Conservation (phyloP, 371 early-diverging fungal species). For the Mortierella sp. region DNA sequence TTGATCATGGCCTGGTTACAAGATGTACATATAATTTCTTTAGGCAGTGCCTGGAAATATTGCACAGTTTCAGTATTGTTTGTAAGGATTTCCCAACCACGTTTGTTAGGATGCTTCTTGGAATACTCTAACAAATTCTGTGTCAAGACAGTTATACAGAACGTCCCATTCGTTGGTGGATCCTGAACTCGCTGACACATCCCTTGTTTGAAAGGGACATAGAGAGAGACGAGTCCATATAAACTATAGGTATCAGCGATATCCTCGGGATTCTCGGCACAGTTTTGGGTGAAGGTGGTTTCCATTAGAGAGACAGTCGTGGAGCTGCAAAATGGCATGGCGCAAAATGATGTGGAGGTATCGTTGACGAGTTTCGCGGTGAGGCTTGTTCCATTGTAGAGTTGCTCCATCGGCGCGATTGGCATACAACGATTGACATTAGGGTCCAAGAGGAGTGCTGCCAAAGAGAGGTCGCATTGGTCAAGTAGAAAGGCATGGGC, state of each 20-base stretch:
- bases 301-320: conserved; percentile 27
- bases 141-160: conserved; percentile 26
- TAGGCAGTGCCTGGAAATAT: conserved; percentile 23
- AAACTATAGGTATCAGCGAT: conserved; percentile 2
- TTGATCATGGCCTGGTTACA: conserved; percentile 44
- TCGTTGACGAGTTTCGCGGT: conserved; percentile 34
- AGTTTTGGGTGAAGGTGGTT: conserved; percentile 43
- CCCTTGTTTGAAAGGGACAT: conserved; percentile 41
- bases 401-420: neutral
- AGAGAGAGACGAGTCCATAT: conserved; percentile 23
- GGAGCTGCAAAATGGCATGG: conserved; percentile 22
- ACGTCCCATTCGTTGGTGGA: conserved; percentile 39
- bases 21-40: conserved; percentile 17
- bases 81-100: conserved; percentile 5
- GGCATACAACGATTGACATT: conserved; percentile 25
- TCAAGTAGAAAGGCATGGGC: conserved; percentile 33
- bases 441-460: conserved; percentile 20
- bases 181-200: conserved; percentile 26
- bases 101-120: conserved; percentile 12
- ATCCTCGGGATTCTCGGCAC: conserved; percentile 15
- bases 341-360: conserved; percentile 31
- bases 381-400: conserved; percentile 12
- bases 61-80: conserved; percentile 16
- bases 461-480: conserved; percentile 32
- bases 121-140: conserved; percentile 18